Base-by-base conservation (phyloP, 768 basidiomycete species). In the Collybia mongolica region DNA sequence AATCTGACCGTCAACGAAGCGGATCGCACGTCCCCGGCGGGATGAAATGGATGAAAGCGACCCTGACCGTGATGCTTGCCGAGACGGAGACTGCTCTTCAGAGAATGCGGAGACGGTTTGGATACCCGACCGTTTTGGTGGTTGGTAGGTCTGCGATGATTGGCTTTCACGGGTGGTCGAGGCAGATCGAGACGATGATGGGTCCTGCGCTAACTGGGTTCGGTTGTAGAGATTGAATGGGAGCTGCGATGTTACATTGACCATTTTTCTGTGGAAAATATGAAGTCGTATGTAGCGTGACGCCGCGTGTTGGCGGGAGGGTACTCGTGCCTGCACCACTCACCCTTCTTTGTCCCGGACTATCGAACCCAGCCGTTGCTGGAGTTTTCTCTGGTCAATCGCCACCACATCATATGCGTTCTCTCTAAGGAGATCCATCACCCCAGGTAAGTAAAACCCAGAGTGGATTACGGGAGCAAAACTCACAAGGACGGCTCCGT, bases 301-400 rank as follows among this genome's bases (percentile, higher is more conserved):
- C 24, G 20, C 32, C 23, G 17, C 18, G 17, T 43, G 14, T 6
- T 43, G 24, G 15, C 20, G 36, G 14, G 38, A 54, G 35, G 43
- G 39, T 12, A 47, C 38, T 45, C 41, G 36, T 38, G 46, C 19
- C 50, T 28, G 23, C 32, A 32, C 32, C 42, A 62, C 77, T 55
- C 42, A 81, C 82, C 79, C 75, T 67, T 82, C 80, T 63, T 82
- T 82, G 1, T 79, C 66, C 12, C 79, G 78, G 23, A 84, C 81
- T 42, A 84, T 82, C 19, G 68, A 66, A 2, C 70, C 70, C 44
- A 84, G 65, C 19, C 79, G 66, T 32, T 79, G 79, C 59, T 77
- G 79, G 55, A 81, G 58, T 36, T 66, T 69, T 50, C 77, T 74
- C 36, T 77, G 74, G 65, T 82, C 76, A 23, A 75, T 53, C 9